Evolutionary conservation across 495 filamentous ascomycete genomes (phyloP).

Genomic region (Hypomontagnella submonticulosa): DNA sequence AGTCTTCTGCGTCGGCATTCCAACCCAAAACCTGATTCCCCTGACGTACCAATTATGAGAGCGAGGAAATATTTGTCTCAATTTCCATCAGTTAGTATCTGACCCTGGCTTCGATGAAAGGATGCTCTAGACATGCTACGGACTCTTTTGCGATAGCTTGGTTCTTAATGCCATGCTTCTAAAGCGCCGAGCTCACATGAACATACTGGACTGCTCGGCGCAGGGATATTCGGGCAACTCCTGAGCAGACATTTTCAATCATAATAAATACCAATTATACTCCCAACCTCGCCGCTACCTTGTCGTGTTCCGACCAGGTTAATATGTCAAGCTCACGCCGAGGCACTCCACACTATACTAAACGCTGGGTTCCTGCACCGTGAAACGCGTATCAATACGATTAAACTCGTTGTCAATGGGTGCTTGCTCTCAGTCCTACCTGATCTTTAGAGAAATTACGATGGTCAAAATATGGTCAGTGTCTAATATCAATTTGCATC

Average conservation of each 20-base stretch:
- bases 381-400: too few species aligned
- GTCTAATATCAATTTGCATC: too few species aligned
- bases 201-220: not conserved
- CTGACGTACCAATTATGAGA: not conserved
- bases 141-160: constrained; percentile 18
- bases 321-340: not conserved
- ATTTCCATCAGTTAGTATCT: not conserved
- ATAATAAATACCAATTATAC: constrained; percentile 23
- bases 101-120: not conserved
- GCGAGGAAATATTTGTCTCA: constrained; percentile 12
- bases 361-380: too few species aligned
- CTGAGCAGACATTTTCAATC: constrained; percentile 10
- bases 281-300: constrained; percentile 4
- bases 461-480: not conserved
- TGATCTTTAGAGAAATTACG: constrained; percentile 1
- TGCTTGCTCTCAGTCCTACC: constrained; percentile 1
- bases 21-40: constrained; percentile 34
- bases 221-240: constrained; percentile 1
- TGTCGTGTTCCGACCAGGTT: not conserved
- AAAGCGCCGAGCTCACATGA: constrained; percentile 4
- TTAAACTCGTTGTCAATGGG: not conserved
- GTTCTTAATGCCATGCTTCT: not conserved
- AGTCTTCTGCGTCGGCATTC: constrained; percentile 20
- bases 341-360: not conserved
- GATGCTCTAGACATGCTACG: not conserved